Conservation (phyloP, 1,139 yeast species). For the Lodderomyces pseudojiufengensis region DNA sequence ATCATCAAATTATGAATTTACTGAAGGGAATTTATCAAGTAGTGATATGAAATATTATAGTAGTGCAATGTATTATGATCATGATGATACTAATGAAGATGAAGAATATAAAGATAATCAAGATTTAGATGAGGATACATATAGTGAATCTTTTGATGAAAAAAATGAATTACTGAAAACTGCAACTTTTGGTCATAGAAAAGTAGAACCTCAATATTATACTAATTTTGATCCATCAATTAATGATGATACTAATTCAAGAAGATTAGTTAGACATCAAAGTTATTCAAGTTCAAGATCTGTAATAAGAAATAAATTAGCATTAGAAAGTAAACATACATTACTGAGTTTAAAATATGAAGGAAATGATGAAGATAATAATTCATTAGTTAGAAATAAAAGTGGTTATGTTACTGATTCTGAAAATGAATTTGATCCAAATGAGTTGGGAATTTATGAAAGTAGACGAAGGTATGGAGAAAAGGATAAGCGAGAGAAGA, state of each 20-base stretch:
- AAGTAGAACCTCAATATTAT: slow-evolving; percentile 9
- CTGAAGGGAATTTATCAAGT: slow-evolving; percentile 7
- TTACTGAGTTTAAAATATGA: slow-evolving; percentile 9
- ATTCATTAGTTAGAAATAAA: slow-evolving; percentile 12
- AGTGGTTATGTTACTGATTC: slow-evolving; percentile 20
- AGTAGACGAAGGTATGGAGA: slow-evolving; percentile 4
- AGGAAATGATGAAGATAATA: slow-evolving; percentile 5
- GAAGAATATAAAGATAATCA: slow-evolving; percentile 7
- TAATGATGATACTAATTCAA: slow-evolving; percentile 6
- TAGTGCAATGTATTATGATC: slow-evolving; percentile 8
- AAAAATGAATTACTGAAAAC: background rate
- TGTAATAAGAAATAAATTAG: slow-evolving; percentile 14
- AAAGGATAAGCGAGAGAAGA: background rate
- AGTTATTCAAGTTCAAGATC: slow-evolving; percentile 14
- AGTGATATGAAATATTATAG: slow-evolving; percentile 8
- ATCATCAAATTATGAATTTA: slow-evolving; percentile 5
- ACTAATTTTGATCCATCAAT: slow-evolving; percentile 3
- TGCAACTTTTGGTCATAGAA: slow-evolving; percentile 10
- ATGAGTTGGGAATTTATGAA: slow-evolving; percentile 5
- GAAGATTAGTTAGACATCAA: slow-evolving; percentile 3
- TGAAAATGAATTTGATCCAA: slow-evolving; percentile 13
- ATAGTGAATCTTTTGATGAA: background rate
- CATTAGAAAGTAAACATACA: slow-evolving; percentile 10
- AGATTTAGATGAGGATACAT: slow-evolving; percentile 1
- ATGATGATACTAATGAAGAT: slow-evolving; percentile 7